phyloP scores from a whole-genome alignment of 768 basidiomycete species.

The Tulasnella calospora region DNA sequence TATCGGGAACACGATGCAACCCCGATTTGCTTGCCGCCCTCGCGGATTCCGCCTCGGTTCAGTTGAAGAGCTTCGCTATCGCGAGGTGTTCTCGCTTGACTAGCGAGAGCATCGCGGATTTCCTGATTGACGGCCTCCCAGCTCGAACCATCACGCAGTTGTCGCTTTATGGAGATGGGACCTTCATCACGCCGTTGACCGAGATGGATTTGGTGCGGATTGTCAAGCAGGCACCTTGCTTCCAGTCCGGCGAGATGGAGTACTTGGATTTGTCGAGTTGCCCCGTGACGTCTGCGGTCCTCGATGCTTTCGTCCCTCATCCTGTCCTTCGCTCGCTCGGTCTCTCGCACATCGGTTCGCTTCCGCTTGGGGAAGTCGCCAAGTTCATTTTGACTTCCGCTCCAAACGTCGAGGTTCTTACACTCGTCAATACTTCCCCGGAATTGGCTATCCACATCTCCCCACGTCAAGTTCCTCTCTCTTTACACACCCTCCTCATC shows the following conservation, averaged over 20 bases:
- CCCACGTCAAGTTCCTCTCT: slow-evolving; percentile 64
- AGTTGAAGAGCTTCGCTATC: slow-evolving; percentile 72
- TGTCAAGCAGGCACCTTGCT: slow-evolving; percentile 69
- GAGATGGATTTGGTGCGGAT: slow-evolving; percentile 62
- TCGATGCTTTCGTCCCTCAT: slow-evolving; percentile 54
- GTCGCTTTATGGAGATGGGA: slow-evolving; percentile 83
- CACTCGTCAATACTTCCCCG: slow-evolving; percentile 69
- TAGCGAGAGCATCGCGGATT: slow-evolving; percentile 65
- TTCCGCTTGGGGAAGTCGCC: slow-evolving; percentile 61
- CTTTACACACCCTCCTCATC: slow-evolving; percentile 72
- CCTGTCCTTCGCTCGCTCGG: slow-evolving; percentile 80
- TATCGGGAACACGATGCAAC: slow-evolving; percentile 80
- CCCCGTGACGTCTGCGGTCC: slow-evolving; percentile 54
- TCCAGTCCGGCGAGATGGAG: slow-evolving; percentile 63
- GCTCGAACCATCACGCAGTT: slow-evolving; percentile 63
- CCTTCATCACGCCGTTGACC: slow-evolving; percentile 69
- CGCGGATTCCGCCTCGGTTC: slow-evolving; percentile 57
- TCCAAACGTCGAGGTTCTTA: slow-evolving; percentile 76
- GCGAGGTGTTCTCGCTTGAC: slow-evolving; percentile 82
- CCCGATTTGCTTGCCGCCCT: slow-evolving; percentile 69
- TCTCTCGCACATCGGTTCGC: slow-evolving; percentile 73
- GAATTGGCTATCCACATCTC: slow-evolving; percentile 51
- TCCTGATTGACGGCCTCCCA: slow-evolving; percentile 65
- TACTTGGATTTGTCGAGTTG: slow-evolving; percentile 90
- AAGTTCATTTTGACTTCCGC: slow-evolving; percentile 66